A percentile compares a stretch with the other conserved stretches of the same genome.
Evolutionary conservation across 139 green algal species (phyloP).

Genomic region (Deuterostichococcus epilithicus): DNA sequence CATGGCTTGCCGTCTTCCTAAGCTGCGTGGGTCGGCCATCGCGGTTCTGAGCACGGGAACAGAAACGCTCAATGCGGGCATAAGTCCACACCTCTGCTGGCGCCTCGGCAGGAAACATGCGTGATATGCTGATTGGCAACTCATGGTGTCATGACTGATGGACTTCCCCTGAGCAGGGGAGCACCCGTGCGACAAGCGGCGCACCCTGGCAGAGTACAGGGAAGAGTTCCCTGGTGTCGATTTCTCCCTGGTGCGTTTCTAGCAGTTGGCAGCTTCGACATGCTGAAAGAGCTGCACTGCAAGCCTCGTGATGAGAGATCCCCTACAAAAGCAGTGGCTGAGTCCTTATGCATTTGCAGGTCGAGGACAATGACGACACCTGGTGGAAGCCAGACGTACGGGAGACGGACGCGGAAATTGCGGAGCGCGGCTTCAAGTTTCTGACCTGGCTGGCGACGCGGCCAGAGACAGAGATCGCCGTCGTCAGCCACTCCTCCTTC

Average conservation of each 20-base stretch:
- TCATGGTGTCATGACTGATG: no score
- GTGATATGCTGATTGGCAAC: no score
- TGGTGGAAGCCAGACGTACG: constrained; percentile 33
- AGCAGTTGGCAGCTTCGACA: not conserved
- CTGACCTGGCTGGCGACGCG: constrained; percentile 14
- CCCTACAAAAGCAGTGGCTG: no score
- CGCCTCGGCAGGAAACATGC: no score
- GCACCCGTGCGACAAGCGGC: constrained; percentile 44
- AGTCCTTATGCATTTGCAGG: no score
- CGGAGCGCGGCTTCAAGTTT: constrained; percentile 4
- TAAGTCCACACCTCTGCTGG: no score
- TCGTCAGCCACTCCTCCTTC: constrained; percentile 46
- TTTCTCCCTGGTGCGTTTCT: constrained; percentile 34
- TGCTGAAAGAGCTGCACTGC: not conserved
- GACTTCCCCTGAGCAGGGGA: not conserved
- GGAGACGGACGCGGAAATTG: constrained; percentile 40
- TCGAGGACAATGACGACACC: constrained; percentile 38
- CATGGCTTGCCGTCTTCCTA: no score
- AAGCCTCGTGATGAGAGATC: no score
- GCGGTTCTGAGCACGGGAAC: no score
- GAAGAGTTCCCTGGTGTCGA: constrained; percentile 41
- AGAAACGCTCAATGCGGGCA: no score
- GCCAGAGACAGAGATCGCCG: constrained; percentile 40
- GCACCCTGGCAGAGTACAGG: constrained; percentile 7
- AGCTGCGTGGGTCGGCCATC: no score